phyloP scores from a whole-genome alignment of 768 basidiomycete genomes.

The Roridomyces roridus region DNA sequence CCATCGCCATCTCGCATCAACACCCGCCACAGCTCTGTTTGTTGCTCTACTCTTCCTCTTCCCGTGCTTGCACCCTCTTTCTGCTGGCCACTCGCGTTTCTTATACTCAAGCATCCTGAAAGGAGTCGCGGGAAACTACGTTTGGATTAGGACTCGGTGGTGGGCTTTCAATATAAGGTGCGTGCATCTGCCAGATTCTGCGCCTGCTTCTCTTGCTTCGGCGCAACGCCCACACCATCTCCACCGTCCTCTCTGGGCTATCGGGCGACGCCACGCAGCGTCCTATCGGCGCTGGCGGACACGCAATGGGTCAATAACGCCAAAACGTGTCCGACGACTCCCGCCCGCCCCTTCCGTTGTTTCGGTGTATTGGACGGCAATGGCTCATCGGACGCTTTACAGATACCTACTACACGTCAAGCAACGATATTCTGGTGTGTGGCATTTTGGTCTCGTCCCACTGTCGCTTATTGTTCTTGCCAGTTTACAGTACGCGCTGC shows the following conservation, averaged over 20 bases:
- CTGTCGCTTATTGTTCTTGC: neutral
- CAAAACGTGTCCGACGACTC: no score
- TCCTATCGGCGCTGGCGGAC: no score
- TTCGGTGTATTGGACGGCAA: neutral
- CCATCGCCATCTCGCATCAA: neutral
- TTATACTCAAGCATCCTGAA: neutral
- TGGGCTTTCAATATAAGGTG: slow-evolving; percentile 14
- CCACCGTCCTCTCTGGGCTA: no score
- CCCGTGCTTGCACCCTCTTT: neutral
- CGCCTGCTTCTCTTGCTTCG: neutral
- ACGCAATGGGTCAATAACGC: no score
- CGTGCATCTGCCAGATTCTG: neutral
- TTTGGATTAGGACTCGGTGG: neutral
- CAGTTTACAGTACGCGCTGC: neutral
- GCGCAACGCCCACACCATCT: neutral
- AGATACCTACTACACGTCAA: neutral
- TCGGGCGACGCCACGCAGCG: no score
- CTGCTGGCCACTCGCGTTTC: slow-evolving; percentile 10
- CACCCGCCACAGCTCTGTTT: neutral
- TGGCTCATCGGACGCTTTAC: neutral
- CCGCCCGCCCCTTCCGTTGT: neutral
- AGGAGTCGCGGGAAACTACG: slow-evolving; percentile 1
- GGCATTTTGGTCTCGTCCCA: neutral
- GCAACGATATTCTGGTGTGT: slow-evolving; percentile 3
- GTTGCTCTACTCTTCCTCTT: slow-evolving; percentile 9